Evolutionary conservation across 305 asterid genomes (phyloP).

Genomic region (Ajuga reptans): DNA sequence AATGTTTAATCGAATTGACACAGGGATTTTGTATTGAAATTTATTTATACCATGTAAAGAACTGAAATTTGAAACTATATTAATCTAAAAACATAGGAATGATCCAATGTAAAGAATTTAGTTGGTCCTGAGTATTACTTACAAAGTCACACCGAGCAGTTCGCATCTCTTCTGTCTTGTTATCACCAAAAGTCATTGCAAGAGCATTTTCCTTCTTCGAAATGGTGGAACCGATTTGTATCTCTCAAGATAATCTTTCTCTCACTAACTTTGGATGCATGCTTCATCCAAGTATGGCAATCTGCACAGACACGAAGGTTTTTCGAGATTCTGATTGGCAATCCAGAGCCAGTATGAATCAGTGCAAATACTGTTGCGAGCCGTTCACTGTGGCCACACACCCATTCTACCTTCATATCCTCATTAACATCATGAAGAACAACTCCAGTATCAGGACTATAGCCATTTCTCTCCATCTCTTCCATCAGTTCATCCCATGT

Average conservation of each 20-base stretch:
- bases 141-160: no score
- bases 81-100: no score
- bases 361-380: constrained; percentile 39
- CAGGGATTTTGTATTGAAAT: no score
- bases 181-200: constrained; percentile 50
- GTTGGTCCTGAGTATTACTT: no score
- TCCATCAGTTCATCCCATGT: constrained; percentile 29
- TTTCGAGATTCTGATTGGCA: constrained; percentile 44
- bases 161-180: no score
- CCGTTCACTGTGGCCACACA: constrained; percentile 48
- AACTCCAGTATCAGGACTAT: constrained; percentile 32
- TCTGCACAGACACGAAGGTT: constrained; percentile 52
- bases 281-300: constrained; percentile 52
- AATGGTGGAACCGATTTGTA: constrained; percentile 46
- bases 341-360: constrained; percentile 30
- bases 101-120: no score
- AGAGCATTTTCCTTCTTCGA: constrained; percentile 39
- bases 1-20: no score
- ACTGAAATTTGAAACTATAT: no score
- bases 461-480: constrained; percentile 33
- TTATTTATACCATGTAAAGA: background rate
- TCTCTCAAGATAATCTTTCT: constrained; percentile 41
- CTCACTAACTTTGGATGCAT: constrained; percentile 26
- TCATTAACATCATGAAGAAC: constrained; percentile 42
- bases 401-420: constrained; percentile 38